Evolutionary conservation across 2,329 filamentous ascomycete genomes (phyloP).

Genomic region (Cyphellophora attinorum): DNA sequence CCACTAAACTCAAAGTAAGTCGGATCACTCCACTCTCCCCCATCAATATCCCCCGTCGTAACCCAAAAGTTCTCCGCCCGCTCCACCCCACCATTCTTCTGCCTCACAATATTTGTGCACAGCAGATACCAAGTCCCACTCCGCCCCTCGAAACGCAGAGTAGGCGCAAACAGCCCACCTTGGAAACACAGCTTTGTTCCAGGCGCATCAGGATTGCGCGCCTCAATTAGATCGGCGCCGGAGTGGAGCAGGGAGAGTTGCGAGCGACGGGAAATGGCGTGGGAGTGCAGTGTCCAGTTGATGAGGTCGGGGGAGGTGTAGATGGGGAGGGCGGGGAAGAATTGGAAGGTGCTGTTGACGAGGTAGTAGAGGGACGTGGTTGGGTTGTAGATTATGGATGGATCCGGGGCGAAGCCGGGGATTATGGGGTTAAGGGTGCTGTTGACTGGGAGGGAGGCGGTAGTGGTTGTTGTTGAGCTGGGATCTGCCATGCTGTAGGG

Average conservation of each 20-base stretch:
- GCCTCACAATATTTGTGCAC: conserved; percentile 35
- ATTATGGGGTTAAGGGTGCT: conserved; percentile 38
- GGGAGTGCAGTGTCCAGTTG: conserved; percentile 23
- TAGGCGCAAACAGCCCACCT: conserved; percentile 17
- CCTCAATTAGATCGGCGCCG: conserved; percentile 21
- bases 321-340: conserved; percentile 51
- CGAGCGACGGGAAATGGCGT: neutral
- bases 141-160: conserved; percentile 32
- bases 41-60: conserved; percentile 43
- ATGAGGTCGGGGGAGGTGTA: conserved; percentile 43
- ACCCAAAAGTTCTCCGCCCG: conserved; percentile 43
- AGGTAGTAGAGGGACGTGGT: conserved; percentile 47
- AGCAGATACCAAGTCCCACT: conserved; percentile 37
- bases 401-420: conserved; percentile 53
- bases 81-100: conserved; percentile 41
- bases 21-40: conserved; percentile 42
- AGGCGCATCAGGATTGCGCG: conserved; percentile 4
- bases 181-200: neutral
- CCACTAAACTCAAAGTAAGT: conserved; percentile 46
- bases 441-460: too few relatives aligned
- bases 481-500: neutral
- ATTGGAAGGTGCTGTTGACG: conserved; percentile 53
- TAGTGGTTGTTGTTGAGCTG: too few relatives aligned
- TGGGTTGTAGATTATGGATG: conserved; percentile 40
- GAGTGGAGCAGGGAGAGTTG: neutral